Percentiles rank a stretch among this genome's conserved stretches.
Evolutionary conservation across 2,329 filamentous ascomycete genomes (phyloP).

Genomic region (Shiraia sp.): DNA sequence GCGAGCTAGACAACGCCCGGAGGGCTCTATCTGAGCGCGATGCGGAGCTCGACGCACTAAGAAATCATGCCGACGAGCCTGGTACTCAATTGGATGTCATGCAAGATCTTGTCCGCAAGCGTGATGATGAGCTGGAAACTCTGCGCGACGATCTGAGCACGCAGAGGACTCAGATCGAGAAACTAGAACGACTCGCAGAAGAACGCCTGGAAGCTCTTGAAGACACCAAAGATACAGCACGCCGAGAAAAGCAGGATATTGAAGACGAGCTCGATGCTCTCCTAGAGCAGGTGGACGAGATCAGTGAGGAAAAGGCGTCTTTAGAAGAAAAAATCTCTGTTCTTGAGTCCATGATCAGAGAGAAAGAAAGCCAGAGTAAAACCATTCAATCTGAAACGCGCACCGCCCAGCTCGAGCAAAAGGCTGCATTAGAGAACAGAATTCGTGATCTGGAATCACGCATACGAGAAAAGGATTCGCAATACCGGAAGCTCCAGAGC

Average conservation of each 20-base stretch:
- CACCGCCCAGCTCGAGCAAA: conserved; percentile 62
- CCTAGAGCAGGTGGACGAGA: conserved; percentile 49
- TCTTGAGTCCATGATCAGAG: conserved; percentile 41
- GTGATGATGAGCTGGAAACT: conserved; percentile 57
- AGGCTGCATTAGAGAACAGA: conserved; percentile 53
- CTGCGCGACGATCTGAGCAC: conserved; percentile 51
- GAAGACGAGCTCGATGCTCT: conserved; percentile 60
- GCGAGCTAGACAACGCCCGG: conserved; percentile 42
- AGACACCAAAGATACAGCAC: conserved; percentile 55
- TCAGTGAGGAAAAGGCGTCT: conserved; percentile 56
- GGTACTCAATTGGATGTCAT: conserved; percentile 48
- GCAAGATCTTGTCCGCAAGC: conserved; percentile 48
- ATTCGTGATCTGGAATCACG: conserved; percentile 39
- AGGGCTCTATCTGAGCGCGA: conserved; percentile 42
- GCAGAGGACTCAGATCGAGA: conserved; percentile 36
- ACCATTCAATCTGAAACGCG: conserved; percentile 43
- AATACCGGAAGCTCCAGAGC: conserved; percentile 31
- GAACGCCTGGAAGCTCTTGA: conserved; percentile 52
- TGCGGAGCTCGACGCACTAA: conserved; percentile 42
- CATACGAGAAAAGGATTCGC: conserved; percentile 35
- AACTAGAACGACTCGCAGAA: conserved; percentile 38
- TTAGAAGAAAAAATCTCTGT: conserved; percentile 61
- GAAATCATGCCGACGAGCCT: conserved; percentile 41
- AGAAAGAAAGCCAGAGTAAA: conserved; percentile 38
- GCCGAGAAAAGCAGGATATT: conserved; percentile 51